Base-by-base conservation (phyloP, 2,329 filamentous ascomycete genomes). In the Colletotrichum australisinense region DNA sequence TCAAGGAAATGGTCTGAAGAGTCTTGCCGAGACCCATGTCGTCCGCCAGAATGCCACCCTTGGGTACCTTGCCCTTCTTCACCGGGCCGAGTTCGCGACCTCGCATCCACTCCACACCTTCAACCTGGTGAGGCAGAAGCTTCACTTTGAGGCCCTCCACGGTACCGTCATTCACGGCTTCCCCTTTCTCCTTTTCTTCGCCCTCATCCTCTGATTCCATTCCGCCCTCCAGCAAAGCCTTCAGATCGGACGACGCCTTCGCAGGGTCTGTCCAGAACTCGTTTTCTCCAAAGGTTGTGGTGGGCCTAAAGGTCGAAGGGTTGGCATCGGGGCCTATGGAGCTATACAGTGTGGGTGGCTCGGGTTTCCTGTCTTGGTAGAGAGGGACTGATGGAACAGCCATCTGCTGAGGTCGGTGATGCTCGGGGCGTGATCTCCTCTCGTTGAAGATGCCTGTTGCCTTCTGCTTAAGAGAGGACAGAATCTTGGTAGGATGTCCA, bases 11-110 rank as follows among this genome's bases (percentile, higher is more conserved):
- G 1, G 95, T 95, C 83, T 99, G 97, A 16, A 99, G 89, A 0
- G 97, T 99, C 87, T 99, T 99, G 72, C 97, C 97, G 16, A 98
- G 86, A 76, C 96, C 96, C 96, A 98, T 97, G 80, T 99, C 97
- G 79, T 99, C 97, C 22, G 97, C 97, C 46, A 99, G 88, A 75
- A 99, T 97, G 22, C 97, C 97, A 46, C 97, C 97, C 78, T 97
- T 97, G 35, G 96, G 95, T 11, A 97, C 89, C 74, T 86, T 90
- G 72, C 94, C 94, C 77, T 93, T 93, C 84, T 97, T 98, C 74
- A 94, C 91, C 22, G 92, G 91, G 2, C 96, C 95, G 12, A 95
- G 92, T 83, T 99, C 97, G 78, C 97, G 95, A 72, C 95, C 94
- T 69, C 90, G 93, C 95, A 99, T 98, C 96, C 97, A 99, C 69